phyloP scores from a whole-genome alignment of 495 filamentous ascomycete genomes.

The Rostrohypoxylon terebratum region DNA sequence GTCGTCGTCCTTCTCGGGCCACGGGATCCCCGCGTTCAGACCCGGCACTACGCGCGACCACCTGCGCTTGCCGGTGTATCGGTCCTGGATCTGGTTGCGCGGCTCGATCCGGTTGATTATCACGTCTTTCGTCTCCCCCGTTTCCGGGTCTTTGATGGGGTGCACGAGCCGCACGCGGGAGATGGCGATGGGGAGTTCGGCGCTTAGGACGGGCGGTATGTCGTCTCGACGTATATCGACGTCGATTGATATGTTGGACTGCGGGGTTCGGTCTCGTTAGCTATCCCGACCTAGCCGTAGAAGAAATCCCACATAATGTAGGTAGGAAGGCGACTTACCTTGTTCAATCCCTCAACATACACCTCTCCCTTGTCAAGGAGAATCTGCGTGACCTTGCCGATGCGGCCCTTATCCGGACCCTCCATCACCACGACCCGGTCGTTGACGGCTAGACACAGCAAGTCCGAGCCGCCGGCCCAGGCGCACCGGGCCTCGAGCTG shows the following conservation, averaged over 20 bases:
- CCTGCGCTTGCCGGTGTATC: slow-evolving; percentile 54
- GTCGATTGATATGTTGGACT: slow-evolving; percentile 38
- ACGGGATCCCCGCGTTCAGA: slow-evolving; percentile 75
- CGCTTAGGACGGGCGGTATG: slow-evolving; percentile 14
- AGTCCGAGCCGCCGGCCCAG: slow-evolving; percentile 65
- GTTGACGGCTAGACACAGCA: slow-evolving; percentile 71
- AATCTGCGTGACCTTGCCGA: slow-evolving; percentile 73
- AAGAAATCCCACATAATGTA: not conserved
- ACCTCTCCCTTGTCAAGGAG: slow-evolving; percentile 68
- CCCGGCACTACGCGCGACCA: slow-evolving; percentile 69
- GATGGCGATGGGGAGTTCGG: slow-evolving; percentile 67
- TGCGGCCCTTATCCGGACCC: slow-evolving; percentile 82
- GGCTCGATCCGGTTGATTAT: slow-evolving; percentile 76
- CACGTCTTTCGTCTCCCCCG: slow-evolving; percentile 73
- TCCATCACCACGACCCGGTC: slow-evolving; percentile 84
- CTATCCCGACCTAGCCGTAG: not conserved
- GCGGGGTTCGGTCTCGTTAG: not conserved
- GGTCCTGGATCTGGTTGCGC: slow-evolving; percentile 57
- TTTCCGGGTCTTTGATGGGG: slow-evolving; percentile 72
- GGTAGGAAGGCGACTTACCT: slow-evolving; percentile 60
- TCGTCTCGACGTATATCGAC: not conserved
- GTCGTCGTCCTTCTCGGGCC: slow-evolving; percentile 67
- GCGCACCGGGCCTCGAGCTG: slow-evolving; percentile 50
- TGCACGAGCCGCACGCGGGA: slow-evolving; percentile 82
- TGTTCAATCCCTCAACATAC: slow-evolving; percentile 71